These are phyloP conservation scores for Phanerodontia chrysosporium DNA, from an alignment of 768 basidiomycete genomes.

Conservation along the genomic window DNA sequence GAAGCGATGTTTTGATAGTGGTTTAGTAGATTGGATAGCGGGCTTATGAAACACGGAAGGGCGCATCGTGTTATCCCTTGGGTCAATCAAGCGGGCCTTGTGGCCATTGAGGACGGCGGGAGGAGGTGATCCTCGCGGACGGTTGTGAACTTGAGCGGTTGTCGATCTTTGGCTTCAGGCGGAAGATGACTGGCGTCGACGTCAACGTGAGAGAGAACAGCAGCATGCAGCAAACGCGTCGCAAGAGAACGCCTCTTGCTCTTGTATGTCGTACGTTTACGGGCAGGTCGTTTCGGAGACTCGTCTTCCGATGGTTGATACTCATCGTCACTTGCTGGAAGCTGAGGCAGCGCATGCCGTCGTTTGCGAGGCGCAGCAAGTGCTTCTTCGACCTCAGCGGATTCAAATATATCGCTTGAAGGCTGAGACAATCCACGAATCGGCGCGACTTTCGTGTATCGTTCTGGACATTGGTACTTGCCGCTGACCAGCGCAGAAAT, in stretches of 20 bases:
- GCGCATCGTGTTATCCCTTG: slow-evolving; percentile 22
- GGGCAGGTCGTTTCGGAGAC: background rate
- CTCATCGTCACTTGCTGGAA: slow-evolving; percentile 4
- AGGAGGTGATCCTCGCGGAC: slow-evolving; percentile 3
- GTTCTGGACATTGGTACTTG: background rate
- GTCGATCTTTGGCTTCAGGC: slow-evolving; percentile 20
- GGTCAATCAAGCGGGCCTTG: slow-evolving; percentile 29
- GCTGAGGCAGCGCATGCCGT: background rate
- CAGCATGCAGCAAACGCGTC: slow-evolving; percentile 33
- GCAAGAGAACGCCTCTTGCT: slow-evolving; percentile 22
- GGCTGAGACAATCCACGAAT: background rate
- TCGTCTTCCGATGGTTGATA: slow-evolving; percentile 1
- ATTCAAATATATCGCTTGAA: background rate
- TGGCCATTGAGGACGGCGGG: slow-evolving; percentile 9
- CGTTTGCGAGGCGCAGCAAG: background rate
- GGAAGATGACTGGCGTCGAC: slow-evolving; percentile 22
- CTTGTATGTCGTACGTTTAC: background rate
- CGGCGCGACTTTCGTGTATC: background rate
- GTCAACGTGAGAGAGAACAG: slow-evolving; percentile 31
- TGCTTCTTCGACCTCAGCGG: background rate
- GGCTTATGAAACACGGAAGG: background rate
- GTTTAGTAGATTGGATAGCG: background rate
- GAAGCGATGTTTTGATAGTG: background rate
- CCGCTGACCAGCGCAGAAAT: slow-evolving; percentile 12
- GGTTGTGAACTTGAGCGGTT: slow-evolving; percentile 26